Base-by-base conservation (phyloP, 208 protist genomes). In the Phytomonas sp. region DNA sequence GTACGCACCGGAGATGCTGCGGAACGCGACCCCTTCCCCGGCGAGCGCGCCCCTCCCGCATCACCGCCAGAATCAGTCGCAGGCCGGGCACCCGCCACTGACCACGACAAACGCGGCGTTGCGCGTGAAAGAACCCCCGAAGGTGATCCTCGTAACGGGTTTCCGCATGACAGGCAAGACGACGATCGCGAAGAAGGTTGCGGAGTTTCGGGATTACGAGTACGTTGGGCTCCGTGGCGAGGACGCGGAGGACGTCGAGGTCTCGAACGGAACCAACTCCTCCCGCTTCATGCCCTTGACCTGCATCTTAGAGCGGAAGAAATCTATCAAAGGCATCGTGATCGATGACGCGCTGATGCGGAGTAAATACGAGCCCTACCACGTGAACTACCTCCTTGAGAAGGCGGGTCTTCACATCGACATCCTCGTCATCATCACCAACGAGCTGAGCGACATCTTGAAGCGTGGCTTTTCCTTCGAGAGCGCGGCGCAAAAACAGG, bases 311-410 rank as follows among this genome's bases (percentile, higher is more conserved):
- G 71, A 67, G 62, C 60, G 78, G 59, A 86, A 87, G 70, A 28
- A 62, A 17, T 61, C 73, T 6, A 69, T 85, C 51, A 84, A 79
- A 34, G 89, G 86, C 23, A 76, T 95, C 28, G 86, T 95, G 32
- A 83, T 95, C 72, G 89, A 95, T 67, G 89, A 95, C 72, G 79
- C 80, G 31, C 72, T 95, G 37, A 70, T 82, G n/a, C 69, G 77
- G 20, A 91, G 82, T 46, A 85, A 82, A 66, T 93, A 78, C 70
- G 87, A 95, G 26, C 79, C 83, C 0, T 81, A 95, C 77, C 92
- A 91, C 70, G 80, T 91, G 15, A 73, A 83, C 62, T 74, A 78
- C 66, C 74, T 90, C 62, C 71, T 95, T 32, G 66, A 83, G 66
- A 72, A 79, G 65, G 69, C 81, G 56, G 75, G 78, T 0, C 73